Percentiles rank a stretch among this genome's conserved stretches.
Conservation (phyloP, 176 grass and related monocot genomes). For the Puya raimondii region DNA sequence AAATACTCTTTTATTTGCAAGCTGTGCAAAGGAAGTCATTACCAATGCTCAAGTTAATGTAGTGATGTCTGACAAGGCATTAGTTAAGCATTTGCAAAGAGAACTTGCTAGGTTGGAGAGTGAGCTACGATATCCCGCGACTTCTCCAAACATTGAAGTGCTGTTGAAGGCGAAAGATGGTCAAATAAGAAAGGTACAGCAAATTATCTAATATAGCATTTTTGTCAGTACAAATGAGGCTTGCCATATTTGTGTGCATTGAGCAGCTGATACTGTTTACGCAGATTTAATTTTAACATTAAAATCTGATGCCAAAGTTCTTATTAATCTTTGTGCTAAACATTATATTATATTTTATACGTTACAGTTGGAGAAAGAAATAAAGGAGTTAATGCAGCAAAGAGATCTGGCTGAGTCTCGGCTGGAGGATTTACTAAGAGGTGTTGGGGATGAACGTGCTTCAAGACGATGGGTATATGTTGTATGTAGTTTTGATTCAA, state of each 20-base stretch:
- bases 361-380: slow-evolving; percentile 91
- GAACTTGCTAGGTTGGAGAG: slow-evolving; percentile 78
- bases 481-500: background rate
- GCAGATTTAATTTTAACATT: background rate
- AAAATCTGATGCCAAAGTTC: background rate
- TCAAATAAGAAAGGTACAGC: slow-evolving; percentile 60
- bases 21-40: slow-evolving; percentile 84
- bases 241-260: too few relatives aligned
- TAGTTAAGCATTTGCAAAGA: slow-evolving; percentile 77
- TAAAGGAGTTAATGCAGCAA: slow-evolving; percentile 74
- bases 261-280: too few relatives aligned
- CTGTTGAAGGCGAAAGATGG: slow-evolving; percentile 70
- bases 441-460: slow-evolving; percentile 55
- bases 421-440: slow-evolving; percentile 55
- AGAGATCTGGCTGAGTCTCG: slow-evolving; percentile 66
- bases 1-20: slow-evolving; percentile 70
- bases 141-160: slow-evolving; percentile 52
- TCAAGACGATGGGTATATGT: slow-evolving; percentile 41
- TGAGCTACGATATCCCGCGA: slow-evolving; percentile 52
- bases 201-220: slow-evolving; percentile 10
- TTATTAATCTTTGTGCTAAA: background rate
- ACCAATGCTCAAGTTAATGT: slow-evolving; percentile 85
- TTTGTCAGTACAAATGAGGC: too few relatives aligned
- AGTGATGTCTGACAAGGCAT: slow-evolving; percentile 78
- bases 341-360: background rate